Conservation (phyloP, 768 basidiomycete species). For the Serendipita vermifera region DNA sequence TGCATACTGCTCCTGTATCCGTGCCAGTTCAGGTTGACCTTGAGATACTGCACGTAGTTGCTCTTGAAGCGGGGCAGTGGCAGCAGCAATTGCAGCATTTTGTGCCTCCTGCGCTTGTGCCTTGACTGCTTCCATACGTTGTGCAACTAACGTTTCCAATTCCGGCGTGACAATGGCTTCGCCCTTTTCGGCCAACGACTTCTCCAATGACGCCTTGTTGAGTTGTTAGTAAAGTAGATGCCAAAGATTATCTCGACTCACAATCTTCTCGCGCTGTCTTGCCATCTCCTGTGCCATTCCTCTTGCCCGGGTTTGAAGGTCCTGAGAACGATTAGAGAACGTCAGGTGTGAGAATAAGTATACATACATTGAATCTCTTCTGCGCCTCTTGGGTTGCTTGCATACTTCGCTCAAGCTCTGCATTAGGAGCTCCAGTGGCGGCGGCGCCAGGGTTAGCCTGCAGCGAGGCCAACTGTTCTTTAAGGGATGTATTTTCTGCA, state of each 20-base stretch:
- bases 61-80: neutral
- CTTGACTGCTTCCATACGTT: neutral
- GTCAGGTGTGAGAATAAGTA: neutral
- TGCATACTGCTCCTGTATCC: neutral
- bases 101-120: neutral
- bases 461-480: neutral
- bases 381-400: neutral
- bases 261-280: slow-evolving; percentile 1
- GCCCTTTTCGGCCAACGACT: too few relatives aligned
- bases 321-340: neutral
- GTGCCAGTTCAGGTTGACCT: neutral
- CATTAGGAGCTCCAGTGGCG: neutral
- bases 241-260: too few relatives aligned
- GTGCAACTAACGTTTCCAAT: neutral
- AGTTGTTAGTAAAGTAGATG: too few relatives aligned
- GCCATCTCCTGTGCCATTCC: neutral
- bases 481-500: neutral
- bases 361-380: neutral
- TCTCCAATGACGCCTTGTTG: too few relatives aligned
- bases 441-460: neutral
- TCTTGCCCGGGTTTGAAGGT: neutral
- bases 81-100: neutral
- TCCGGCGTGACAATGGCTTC: neutral
- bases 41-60: neutral
- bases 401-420: too few relatives aligned